These are phyloP conservation scores for Picea glauca DNA, from an alignment of 75 land plant species.

Conservation along the genomic window DNA sequence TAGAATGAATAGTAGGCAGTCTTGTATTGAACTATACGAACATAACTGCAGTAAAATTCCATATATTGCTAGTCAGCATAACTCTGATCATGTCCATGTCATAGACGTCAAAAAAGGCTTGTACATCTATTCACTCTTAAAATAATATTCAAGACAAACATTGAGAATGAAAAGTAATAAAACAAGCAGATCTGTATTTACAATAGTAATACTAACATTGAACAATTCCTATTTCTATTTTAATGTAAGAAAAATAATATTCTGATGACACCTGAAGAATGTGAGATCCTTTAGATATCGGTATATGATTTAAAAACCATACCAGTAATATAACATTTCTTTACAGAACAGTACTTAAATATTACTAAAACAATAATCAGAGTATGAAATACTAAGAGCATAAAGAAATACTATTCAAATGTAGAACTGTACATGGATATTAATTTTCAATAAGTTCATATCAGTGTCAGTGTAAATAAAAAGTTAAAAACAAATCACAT, in stretches of 20 bases:
- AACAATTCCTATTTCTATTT: not conserved
- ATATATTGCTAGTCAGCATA: not conserved
- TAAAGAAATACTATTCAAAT: not conserved
- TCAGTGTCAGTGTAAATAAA: not conserved
- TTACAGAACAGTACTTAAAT: not conserved
- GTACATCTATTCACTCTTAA: not conserved
- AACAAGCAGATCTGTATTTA: not conserved
- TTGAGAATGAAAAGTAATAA: not conserved
- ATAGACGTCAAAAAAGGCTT: not conserved
- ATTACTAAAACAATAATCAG: not conserved
- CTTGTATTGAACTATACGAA: slow-evolving; percentile 91
- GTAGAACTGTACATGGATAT: not conserved
- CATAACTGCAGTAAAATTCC: slow-evolving; percentile 52
- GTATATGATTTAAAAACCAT: too few relatives aligned
- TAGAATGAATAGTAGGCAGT: slow-evolving; percentile 99
- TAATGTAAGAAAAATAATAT: not conserved
- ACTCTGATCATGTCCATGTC: not conserved
- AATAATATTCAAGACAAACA: not conserved
- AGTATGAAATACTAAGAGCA: not conserved
- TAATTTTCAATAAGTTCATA: not conserved
- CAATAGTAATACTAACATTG: not conserved
- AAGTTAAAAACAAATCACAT: not conserved
- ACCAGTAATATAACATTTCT: too few relatives aligned
- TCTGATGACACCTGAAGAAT: not conserved
- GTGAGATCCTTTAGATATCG: not conserved